Evolutionary conservation across 192 early-diverging fungal species (phyloP).

Genomic region (Coemansia sp.): DNA sequence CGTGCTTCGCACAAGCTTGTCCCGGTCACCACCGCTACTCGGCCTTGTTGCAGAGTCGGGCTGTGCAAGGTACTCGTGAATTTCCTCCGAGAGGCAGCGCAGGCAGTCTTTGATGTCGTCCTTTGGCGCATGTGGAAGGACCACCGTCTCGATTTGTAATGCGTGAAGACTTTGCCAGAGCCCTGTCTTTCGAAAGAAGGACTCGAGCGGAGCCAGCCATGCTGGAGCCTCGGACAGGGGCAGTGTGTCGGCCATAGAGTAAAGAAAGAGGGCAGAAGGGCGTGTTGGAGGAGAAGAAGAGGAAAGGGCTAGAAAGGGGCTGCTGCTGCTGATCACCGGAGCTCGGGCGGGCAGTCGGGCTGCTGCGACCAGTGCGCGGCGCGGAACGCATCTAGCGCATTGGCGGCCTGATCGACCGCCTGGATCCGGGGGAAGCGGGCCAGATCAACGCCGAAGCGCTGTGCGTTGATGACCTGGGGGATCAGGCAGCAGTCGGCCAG

Average conservation of each 20-base stretch:
- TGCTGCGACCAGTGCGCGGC: slow-evolving; percentile 57
- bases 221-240: background rate
- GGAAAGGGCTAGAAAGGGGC: background rate
- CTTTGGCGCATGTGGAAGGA: slow-evolving; percentile 9
- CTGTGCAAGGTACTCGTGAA: slow-evolving; percentile 7
- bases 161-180: slow-evolving; percentile 30
- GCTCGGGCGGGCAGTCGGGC: slow-evolving; percentile 59
- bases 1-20: too few species aligned
- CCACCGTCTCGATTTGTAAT: slow-evolving; percentile 27
- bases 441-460: slow-evolving; percentile 71
- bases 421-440: slow-evolving; percentile 59
- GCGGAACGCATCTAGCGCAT: slow-evolving; percentile 60
- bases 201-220: slow-evolving; percentile 24
- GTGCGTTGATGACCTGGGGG: slow-evolving; percentile 75
- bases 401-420: slow-evolving; percentile 53
- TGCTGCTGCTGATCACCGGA: slow-evolving; percentile 2
- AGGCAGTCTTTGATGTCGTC: slow-evolving; percentile 9
- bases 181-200: slow-evolving; percentile 22
- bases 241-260: background rate
- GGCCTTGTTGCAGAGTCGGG: background rate
- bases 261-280: too few species aligned
- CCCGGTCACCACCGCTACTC: too few species aligned
- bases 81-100: slow-evolving; percentile 4
- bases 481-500: slow-evolving; percentile 78
- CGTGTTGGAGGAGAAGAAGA: background rate